Conservation (phyloP, 352 stramenopile genomes). For the Phytophthora fragariaefolia region DNA sequence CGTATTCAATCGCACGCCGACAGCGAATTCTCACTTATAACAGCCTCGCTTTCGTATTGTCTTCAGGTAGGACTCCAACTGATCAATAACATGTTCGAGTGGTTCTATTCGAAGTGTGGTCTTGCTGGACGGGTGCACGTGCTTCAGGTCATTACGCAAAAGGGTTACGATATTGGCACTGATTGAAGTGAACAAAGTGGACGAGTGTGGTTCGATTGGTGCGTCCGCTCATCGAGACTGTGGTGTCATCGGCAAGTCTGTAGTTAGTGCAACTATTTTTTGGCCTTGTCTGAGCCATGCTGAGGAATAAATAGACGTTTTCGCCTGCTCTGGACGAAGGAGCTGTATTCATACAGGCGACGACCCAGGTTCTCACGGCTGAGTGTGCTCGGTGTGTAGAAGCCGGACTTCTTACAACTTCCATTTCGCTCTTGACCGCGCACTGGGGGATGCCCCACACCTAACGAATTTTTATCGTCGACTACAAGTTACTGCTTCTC, state of each 20-base stretch:
- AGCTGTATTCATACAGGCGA: not conserved
- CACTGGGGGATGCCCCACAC: conserved; percentile 27
- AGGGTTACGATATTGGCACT: no score
- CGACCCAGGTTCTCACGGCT: conserved; percentile 2
- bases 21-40: no score
- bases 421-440: not conserved
- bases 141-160: no score
- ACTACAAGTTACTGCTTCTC: conserved; percentile 14
- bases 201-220: not conserved
- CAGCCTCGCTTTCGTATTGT: no score
- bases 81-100: no score
- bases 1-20: no score
- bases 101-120: no score
- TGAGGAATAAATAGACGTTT: conserved; percentile 15
- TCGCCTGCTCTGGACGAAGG: conserved; percentile 3
- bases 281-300: conserved; percentile 5
- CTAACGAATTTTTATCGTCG: conserved; percentile 11
- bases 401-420: not conserved
- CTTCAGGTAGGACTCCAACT: no score
- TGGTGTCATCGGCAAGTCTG: not conserved
- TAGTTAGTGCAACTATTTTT: conserved; percentile 38
- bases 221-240: not conserved
- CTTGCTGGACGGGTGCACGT: no score
- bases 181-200: no score
- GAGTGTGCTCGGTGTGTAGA: not conserved